Percentiles rank a stretch among this genome's conserved stretches.
phyloP scores from a whole-genome alignment of 352 stramenopile species.

The Halophytophthora polymorphica region DNA sequence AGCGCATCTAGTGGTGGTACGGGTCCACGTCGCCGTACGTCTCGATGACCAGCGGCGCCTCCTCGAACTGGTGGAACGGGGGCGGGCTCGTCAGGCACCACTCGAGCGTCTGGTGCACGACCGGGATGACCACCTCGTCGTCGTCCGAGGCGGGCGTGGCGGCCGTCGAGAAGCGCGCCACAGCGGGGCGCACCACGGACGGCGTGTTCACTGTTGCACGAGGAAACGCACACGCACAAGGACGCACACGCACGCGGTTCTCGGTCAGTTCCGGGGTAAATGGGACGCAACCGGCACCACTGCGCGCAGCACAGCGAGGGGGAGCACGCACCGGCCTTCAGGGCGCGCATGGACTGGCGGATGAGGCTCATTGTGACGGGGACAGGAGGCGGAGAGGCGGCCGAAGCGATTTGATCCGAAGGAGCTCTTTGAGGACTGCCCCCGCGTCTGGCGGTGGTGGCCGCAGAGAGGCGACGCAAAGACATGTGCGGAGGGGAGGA shows the following conservation, averaged over 20 bases:
- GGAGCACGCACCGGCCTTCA: conserved; percentile 67
- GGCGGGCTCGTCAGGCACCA: conserved; percentile 82
- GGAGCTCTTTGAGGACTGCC: conserved; percentile 34
- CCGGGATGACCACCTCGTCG: conserved; percentile 83
- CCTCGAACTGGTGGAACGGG: conserved; percentile 88
- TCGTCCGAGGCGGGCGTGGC: conserved; percentile 38
- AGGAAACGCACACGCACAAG: conserved; percentile 1
- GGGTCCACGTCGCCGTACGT: conserved; percentile 85
- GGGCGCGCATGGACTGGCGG: conserved; percentile 70
- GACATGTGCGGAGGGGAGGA: conserved; percentile 26
- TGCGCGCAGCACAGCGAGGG: conserved; percentile 6
- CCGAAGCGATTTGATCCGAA: conserved; percentile 13
- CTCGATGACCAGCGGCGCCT: conserved; percentile 86
- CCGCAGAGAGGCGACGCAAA: conserved; percentile 21
- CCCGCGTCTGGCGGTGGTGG: conserved; percentile 17
- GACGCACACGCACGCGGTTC: conserved; percentile 8
- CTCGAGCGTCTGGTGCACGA: conserved; percentile 80
- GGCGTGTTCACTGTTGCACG: conserved; percentile 43
- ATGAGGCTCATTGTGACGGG: conserved; percentile 69
- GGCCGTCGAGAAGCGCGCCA: conserved; percentile 54
- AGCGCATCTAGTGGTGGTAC: conserved; percentile 59
- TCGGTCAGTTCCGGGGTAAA: neutral
- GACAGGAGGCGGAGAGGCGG: neutral
- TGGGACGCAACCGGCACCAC: neutral
- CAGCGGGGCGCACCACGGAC: conserved; percentile 44